Conservation (phyloP, 202 grass and related monocot genomes). For the Saccharum hybrid region DNA sequence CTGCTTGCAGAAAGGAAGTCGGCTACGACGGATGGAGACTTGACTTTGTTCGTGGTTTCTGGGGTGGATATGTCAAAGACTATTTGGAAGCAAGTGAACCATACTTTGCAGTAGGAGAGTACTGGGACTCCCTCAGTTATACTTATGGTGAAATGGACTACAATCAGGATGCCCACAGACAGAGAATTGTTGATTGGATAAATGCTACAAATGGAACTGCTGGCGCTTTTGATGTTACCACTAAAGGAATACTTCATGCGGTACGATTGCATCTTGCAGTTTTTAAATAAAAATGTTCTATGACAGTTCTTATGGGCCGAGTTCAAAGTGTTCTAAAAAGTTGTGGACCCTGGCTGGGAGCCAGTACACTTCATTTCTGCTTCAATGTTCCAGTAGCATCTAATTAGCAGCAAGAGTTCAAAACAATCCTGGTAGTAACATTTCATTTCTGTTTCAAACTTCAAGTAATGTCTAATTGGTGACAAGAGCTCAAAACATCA, state of each 20-base stretch:
- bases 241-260: slow-evolving; percentile 94
- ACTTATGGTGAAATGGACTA: slow-evolving; percentile 97
- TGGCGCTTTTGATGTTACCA: slow-evolving; percentile 97
- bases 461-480: slow-evolving; percentile 22
- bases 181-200: slow-evolving; percentile 98
- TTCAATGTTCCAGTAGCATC: neutral
- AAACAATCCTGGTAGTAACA: neutral
- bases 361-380: neutral
- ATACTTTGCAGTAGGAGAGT: slow-evolving; percentile 94
- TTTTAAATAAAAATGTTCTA: slow-evolving; percentile 11
- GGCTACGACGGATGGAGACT: slow-evolving; percentile 99
- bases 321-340: neutral
- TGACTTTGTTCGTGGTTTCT: slow-evolving; percentile 98
- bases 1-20: slow-evolving; percentile 72
- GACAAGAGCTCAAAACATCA: neutral
- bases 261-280: slow-evolving; percentile 57
- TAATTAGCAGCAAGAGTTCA: slow-evolving; percentile 3
- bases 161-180: slow-evolving; percentile 97
- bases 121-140: slow-evolving; percentile 98
- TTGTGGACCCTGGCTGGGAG: neutral
- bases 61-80: slow-evolving; percentile 99
- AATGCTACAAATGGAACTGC: slow-evolving; percentile 92
- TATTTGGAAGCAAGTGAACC: slow-evolving; percentile 89
- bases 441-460: slow-evolving; percentile 13
- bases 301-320: neutral